These are phyloP conservation scores for Ilyonectria destructans DNA, from an alignment of 2,329 filamentous ascomycete species.

Conservation along the genomic window DNA sequence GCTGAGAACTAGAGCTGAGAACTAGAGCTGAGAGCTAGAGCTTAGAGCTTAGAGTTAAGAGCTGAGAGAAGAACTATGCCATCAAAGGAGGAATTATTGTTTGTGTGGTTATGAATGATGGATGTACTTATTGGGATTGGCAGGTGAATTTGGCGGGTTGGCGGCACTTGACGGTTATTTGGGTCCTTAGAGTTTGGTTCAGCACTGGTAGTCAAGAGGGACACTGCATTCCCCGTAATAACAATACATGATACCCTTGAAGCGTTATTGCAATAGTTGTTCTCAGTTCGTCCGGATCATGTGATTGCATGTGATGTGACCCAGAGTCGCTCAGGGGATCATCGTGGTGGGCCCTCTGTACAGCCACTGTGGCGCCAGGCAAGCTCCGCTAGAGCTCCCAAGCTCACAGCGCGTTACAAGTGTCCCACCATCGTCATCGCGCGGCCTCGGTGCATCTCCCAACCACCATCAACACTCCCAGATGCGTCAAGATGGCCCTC, in stretches of 20 bases:
- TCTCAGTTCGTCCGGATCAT: background rate
- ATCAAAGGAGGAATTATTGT: constrained; percentile 37
- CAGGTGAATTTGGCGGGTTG: constrained; percentile 18
- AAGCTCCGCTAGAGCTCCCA: constrained; percentile 45
- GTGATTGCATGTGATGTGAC: background rate
- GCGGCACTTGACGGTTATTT: constrained; percentile 34
- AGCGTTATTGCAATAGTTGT: constrained; percentile 10
- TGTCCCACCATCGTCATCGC: constrained; percentile 55
- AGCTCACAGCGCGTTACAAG: constrained; percentile 30
- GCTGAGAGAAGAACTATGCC: background rate
- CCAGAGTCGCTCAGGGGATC: background rate
- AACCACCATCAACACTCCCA: constrained; percentile 37
- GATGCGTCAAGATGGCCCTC: constrained; percentile 56
- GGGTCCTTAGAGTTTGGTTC: constrained; percentile 44
- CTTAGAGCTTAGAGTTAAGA: background rate
- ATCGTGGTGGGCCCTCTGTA: constrained; percentile 16
- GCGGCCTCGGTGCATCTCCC: constrained; percentile 40
- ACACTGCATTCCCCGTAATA: constrained; percentile 44
- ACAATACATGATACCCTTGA: constrained; percentile 52
- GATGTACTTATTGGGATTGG: constrained; percentile 38
- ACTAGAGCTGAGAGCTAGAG: too few species aligned
- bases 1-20: constrained; percentile 16
- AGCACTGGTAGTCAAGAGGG: constrained; percentile 39
- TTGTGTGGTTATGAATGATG: constrained; percentile 38
- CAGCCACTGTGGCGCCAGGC: constrained; percentile 49